Conservation (phyloP, 441 rosid genomes). For the Melastoma candidum region DNA sequence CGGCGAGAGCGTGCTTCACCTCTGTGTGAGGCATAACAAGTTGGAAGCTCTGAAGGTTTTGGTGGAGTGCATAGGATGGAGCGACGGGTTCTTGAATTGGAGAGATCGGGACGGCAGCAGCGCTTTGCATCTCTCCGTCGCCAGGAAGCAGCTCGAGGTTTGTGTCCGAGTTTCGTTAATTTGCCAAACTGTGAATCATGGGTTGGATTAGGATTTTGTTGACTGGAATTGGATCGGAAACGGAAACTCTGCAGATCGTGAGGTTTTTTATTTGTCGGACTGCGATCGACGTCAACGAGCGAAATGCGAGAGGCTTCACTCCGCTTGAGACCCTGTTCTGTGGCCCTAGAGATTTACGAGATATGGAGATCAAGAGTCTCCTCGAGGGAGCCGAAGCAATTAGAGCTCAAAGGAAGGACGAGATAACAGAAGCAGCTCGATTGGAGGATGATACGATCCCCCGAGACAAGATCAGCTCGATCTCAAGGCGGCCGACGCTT, state of each 20-base stretch:
- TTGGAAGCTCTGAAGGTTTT: constrained; percentile 12
- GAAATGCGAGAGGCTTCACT: constrained; percentile 21
- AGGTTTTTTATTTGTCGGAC: constrained; percentile 12
- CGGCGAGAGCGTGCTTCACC: constrained; percentile 12
- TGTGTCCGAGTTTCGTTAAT: neutral
- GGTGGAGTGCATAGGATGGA: constrained; percentile 4
- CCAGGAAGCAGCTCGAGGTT: constrained; percentile 17
- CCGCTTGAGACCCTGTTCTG: constrained; percentile 17
- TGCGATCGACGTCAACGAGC: constrained; percentile 15
- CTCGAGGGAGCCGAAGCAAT: constrained; percentile 1
- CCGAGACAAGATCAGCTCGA: too few relatives aligned
- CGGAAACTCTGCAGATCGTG: constrained; percentile 12
- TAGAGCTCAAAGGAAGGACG: too few relatives aligned
- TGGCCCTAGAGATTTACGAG: constrained; percentile 12
- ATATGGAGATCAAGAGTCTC: constrained; percentile 13
- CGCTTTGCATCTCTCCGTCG: constrained; percentile 11
- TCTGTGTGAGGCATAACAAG: constrained; percentile 9
- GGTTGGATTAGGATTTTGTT: neutral
- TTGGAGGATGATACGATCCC: too few relatives aligned
- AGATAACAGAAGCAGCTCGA: too few relatives aligned
- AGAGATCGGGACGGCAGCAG: constrained; percentile 11
- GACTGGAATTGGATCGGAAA: neutral
- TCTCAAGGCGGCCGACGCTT: too few relatives aligned
- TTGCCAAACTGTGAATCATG: neutral
- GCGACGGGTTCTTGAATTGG: constrained; percentile 8